phyloP scores from a whole-genome alignment of 2,329 filamentous ascomycete species.

The Grosmannia serpens region DNA sequence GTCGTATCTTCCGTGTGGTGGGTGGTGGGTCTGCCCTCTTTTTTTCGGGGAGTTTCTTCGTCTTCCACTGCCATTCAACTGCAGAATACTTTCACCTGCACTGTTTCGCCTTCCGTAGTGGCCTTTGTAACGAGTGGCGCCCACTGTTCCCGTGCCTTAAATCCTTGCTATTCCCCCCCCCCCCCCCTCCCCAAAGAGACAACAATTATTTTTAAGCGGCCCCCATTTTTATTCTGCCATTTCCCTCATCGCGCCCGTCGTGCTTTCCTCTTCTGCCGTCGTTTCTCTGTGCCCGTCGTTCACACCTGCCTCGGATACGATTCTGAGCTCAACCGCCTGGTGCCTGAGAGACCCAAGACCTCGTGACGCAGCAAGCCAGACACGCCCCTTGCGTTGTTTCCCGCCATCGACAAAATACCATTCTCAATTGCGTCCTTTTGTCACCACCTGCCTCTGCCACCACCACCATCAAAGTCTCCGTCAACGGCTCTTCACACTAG shows the following conservation, averaged over 20 bases:
- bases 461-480: not conserved
- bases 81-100: not conserved
- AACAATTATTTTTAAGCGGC: not conserved
- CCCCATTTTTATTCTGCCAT: not conserved
- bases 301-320: not conserved
- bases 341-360: not conserved
- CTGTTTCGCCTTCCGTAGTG: not conserved
- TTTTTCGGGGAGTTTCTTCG: not conserved
- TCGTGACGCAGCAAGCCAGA: not conserved
- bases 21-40: not conserved
- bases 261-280: not conserved
- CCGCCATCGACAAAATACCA: not conserved
- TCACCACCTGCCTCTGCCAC: not conserved
- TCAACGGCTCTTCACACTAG: not conserved
- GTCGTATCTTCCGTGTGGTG: not conserved
- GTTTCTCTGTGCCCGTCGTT: not conserved
- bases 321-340: not conserved
- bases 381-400: not conserved
- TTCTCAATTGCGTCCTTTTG: not conserved
- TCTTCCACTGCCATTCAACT: not conserved
- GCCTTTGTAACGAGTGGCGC: not conserved
- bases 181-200: not conserved
- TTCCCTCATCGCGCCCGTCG: not conserved
- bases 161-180: too few relatives aligned
- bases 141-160: not conserved